Percentiles rank a stretch among this genome's conserved stretches.
Evolutionary conservation across 129 eudicot species (phyloP).

Genomic region (Heracleum sosnowskyi): DNA sequence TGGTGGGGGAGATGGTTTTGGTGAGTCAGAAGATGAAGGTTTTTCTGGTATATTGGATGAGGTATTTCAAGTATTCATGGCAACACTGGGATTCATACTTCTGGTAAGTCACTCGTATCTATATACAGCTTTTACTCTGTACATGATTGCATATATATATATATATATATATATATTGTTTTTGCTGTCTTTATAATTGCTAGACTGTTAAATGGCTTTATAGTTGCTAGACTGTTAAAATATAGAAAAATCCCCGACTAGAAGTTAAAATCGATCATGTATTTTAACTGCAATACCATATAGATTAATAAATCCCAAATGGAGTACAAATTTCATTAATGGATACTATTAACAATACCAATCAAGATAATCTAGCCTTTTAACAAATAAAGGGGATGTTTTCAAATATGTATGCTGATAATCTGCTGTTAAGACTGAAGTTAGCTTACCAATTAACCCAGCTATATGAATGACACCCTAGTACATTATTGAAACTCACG

Average conservation of each 20-base stretch:
- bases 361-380: not conserved
- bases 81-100: conserved; percentile 41
- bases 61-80: conserved; percentile 47
- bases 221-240: not conserved
- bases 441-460: not conserved
- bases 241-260: not conserved
- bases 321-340: not conserved
- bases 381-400: not conserved
- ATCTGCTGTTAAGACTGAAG: too few species aligned
- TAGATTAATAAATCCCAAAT: not conserved
- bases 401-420: too few species aligned
- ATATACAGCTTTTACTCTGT: not conserved
- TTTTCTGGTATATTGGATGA: conserved; percentile 51
- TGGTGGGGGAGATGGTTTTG: conserved; percentile 37
- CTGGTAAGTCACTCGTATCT: conserved; percentile 26
- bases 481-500: not conserved
- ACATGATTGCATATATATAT: not conserved
- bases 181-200: not conserved
- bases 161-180: not conserved
- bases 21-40: conserved; percentile 55
- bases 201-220: not conserved
- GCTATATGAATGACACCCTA: not conserved
- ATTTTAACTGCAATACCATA: not conserved
- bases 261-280: not conserved
- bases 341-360: not conserved